phyloP scores from a whole-genome alignment of 75 land plant genomes.

The Isoetes taiwanensis region DNA sequence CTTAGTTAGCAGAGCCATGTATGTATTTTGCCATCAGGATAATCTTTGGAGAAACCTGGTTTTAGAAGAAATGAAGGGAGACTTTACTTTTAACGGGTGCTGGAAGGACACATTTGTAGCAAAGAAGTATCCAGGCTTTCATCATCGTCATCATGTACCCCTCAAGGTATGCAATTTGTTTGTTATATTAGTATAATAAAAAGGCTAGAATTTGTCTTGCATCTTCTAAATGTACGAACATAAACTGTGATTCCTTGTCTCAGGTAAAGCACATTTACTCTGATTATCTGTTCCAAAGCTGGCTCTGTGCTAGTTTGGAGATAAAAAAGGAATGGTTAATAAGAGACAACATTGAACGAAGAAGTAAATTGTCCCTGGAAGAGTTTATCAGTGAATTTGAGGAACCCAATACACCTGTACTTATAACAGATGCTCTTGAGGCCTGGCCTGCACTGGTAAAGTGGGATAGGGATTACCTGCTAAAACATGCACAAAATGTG shows the following conservation, averaged over 20 bases:
- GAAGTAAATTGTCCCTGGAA: slow-evolving; percentile 49
- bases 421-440: slow-evolving; percentile 48
- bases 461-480: slow-evolving; percentile 54
- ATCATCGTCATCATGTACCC: slow-evolving; percentile 7
- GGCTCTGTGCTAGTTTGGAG: slow-evolving; percentile 89
- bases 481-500: slow-evolving; percentile 35
- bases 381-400: slow-evolving; percentile 64
- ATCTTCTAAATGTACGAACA: too few relatives aligned
- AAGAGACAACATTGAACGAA: slow-evolving; percentile 52
- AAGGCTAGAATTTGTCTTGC: not conserved
- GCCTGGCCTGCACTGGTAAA: slow-evolving; percentile 53
- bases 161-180: slow-evolving; percentile 13
- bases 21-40: slow-evolving; percentile 70
- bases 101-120: slow-evolving; percentile 64
- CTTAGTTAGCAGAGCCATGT: slow-evolving; percentile 59
- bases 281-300: slow-evolving; percentile 93
- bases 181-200: not conserved
- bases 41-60: slow-evolving; percentile 80
- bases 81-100: slow-evolving; percentile 37
- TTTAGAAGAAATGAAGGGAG: slow-evolving; percentile 29
- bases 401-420: slow-evolving; percentile 74
- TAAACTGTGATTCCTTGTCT: too few relatives aligned
- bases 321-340: slow-evolving; percentile 76
- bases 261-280: slow-evolving; percentile 69
- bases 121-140: slow-evolving; percentile 5